Evolutionary conservation across 176 grass and related monocot genomes (phyloP).

Genomic region (Phragmites australis): DNA sequence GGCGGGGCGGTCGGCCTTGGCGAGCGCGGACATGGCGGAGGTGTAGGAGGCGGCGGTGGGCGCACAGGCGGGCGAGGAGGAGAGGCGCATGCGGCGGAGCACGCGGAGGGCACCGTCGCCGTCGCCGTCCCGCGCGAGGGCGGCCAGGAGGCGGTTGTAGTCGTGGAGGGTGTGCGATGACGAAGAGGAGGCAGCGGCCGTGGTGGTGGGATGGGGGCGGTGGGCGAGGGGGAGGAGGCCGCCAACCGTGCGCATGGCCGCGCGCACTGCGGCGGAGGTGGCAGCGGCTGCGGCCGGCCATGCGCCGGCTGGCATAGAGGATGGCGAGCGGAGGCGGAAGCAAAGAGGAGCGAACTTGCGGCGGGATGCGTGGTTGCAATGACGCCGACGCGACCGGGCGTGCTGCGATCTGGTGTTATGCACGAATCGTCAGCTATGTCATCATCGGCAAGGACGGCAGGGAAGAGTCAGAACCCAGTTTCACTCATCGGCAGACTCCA

Average conservation of each 20-base stretch:
- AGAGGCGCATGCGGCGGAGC: slow-evolving; percentile 64
- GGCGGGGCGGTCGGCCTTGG: slow-evolving; percentile 46
- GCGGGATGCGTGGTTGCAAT: background rate
- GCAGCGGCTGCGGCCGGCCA: slow-evolving; percentile 29
- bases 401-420: background rate
- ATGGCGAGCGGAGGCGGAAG: slow-evolving; percentile 3
- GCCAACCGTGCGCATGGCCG: slow-evolving; percentile 36
- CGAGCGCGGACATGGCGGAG: slow-evolving; percentile 66
- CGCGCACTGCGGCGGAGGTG: slow-evolving; percentile 42
- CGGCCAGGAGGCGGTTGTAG: slow-evolving; percentile 70
- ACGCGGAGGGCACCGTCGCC: slow-evolving; percentile 58
- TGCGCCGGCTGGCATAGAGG: slow-evolving; percentile 45
- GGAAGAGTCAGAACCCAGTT: background rate
- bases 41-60: slow-evolving; percentile 66
- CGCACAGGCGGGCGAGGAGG: slow-evolving; percentile 37
- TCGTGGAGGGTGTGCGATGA: slow-evolving; percentile 46
- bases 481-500: background rate
- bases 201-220: slow-evolving; percentile 14
- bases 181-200: slow-evolving; percentile 27
- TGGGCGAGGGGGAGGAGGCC: slow-evolving; percentile 26
- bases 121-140: slow-evolving; percentile 54
- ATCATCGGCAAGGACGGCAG: background rate
- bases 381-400: background rate
- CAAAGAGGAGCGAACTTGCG: background rate
- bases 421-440: background rate